These are phyloP conservation scores for Babesia sp. DNA, from an alignment of 169 alveolate species.

Conservation along the genomic window DNA sequence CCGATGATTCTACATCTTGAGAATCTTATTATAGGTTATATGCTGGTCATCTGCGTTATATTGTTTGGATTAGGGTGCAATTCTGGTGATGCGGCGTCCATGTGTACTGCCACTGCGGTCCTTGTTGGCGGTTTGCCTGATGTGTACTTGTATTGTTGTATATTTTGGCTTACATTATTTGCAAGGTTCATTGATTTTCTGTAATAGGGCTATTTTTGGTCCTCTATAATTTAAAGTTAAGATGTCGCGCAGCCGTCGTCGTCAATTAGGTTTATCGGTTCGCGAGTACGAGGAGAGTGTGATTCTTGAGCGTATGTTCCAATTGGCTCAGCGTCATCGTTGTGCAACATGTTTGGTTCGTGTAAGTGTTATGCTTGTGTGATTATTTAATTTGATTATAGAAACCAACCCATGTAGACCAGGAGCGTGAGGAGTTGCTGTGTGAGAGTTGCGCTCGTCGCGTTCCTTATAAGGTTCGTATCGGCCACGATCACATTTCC, in stretches of 20 bases:
- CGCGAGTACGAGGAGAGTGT: slow-evolving; percentile 79
- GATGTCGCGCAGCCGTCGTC: slow-evolving; percentile 38
- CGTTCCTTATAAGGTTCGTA: slow-evolving; percentile 65
- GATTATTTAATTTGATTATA: background rate
- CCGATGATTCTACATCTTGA: background rate
- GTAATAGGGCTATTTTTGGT: background rate
- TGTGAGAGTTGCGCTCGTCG: slow-evolving; percentile 73
- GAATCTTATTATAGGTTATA: too few species aligned
- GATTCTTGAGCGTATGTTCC: slow-evolving; percentile 74
- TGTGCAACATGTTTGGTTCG: slow-evolving; percentile 70
- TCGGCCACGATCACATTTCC: slow-evolving; percentile 73
- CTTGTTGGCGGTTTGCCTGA: slow-evolving; percentile 13
- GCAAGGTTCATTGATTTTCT: background rate
- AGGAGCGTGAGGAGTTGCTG: slow-evolving; percentile 69
- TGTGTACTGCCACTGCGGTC: slow-evolving; percentile 11
- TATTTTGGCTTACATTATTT: background rate
- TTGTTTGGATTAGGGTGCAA: too few species aligned
- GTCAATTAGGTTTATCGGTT: slow-evolving; percentile 71
- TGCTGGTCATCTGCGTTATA: too few species aligned
- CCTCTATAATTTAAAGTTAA: background rate
- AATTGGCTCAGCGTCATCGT: slow-evolving; percentile 66
- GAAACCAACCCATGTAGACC: slow-evolving; percentile 75
- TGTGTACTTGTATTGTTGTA: slow-evolving; percentile 3
- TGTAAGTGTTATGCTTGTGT: slow-evolving; percentile 7
- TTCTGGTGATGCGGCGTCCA: background rate